A percentile compares a stretch with the other conserved stretches of the same genome.
phyloP scores from a whole-genome alignment of 208 protist species.

The Acanthamoeba lenticulata region DNA sequence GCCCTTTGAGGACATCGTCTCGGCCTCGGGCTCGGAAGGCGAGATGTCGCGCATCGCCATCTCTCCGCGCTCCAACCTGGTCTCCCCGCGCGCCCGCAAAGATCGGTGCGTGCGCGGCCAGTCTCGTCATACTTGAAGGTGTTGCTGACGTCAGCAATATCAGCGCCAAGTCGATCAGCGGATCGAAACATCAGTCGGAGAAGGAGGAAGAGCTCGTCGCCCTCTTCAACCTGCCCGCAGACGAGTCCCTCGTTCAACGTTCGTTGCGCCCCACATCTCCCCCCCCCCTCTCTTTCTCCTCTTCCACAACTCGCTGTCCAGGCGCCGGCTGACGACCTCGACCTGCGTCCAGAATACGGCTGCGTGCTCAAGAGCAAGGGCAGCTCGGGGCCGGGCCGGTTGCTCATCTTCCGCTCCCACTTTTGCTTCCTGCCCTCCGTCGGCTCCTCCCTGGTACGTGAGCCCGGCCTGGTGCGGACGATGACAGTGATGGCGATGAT shows the following conservation, averaged over 20 bases:
- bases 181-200: neutral
- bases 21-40: no score
- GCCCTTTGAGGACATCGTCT: neutral
- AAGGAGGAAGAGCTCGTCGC: neutral
- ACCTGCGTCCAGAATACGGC: neutral
- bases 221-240: neutral
- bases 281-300: neutral
- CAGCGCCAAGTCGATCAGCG: neutral
- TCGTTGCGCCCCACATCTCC: neutral
- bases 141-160: neutral
- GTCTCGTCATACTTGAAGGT: neutral
- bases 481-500: neutral
- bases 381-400: neutral
- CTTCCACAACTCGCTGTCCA: neutral
- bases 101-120: neutral
- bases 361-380: slow-evolving; percentile 23
- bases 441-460: neutral
- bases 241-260: slow-evolving; percentile 8
- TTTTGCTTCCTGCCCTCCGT: slow-evolving; percentile 59
- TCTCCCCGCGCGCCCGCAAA: neutral
- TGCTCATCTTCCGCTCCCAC: slow-evolving; percentile 39
- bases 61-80: neutral
- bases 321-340: neutral
- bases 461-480: no score
- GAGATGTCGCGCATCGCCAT: slow-evolving; percentile 1